phyloP scores from a whole-genome alignment of 495 filamentous ascomycete species.

The Talaromyces trachyspermus region DNA sequence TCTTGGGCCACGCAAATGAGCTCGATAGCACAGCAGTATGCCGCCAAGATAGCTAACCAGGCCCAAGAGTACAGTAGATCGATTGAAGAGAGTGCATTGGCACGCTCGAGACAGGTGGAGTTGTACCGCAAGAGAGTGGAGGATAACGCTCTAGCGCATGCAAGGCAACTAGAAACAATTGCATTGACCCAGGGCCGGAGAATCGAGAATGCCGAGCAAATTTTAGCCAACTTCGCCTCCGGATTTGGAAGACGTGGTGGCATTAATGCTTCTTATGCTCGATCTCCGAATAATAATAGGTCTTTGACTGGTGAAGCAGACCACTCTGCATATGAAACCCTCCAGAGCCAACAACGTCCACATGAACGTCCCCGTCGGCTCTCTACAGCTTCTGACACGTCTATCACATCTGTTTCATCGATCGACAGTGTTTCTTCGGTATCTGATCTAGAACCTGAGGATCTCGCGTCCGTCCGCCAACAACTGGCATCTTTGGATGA shows the following conservation, averaged over 20 bases:
- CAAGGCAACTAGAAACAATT: slow-evolving; percentile 37
- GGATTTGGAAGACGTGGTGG: not conserved
- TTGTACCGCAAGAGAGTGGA: slow-evolving; percentile 36
- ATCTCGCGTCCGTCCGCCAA: slow-evolving; percentile 32
- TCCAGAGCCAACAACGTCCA: not conserved
- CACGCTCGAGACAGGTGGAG: slow-evolving; percentile 36
- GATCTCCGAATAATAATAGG: too few relatives aligned
- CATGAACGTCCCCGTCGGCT: slow-evolving; percentile 21
- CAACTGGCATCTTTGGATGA: slow-evolving; percentile 33
- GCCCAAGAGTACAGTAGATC: slow-evolving; percentile 34
- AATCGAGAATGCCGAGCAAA: slow-evolving; percentile 10
- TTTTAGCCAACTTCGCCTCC: not conserved
- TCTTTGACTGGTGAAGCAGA: not conserved
- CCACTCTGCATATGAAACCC: not conserved
- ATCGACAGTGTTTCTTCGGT: slow-evolving; percentile 36
- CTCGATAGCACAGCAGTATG: slow-evolving; percentile 35
- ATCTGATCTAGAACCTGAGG: slow-evolving; percentile 33
- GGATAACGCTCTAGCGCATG: slow-evolving; percentile 33
- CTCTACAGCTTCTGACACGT: slow-evolving; percentile 29
- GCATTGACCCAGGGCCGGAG: slow-evolving; percentile 24
- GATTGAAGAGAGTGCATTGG: slow-evolving; percentile 36
- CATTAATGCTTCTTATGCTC: too few relatives aligned
- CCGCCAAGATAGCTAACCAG: slow-evolving; percentile 33
- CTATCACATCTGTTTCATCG: slow-evolving; percentile 34
- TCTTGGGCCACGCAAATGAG: slow-evolving; percentile 33